These are phyloP conservation scores for Senna siamea DNA, from an alignment of 306 rosid species.

Conservation along the genomic window DNA sequence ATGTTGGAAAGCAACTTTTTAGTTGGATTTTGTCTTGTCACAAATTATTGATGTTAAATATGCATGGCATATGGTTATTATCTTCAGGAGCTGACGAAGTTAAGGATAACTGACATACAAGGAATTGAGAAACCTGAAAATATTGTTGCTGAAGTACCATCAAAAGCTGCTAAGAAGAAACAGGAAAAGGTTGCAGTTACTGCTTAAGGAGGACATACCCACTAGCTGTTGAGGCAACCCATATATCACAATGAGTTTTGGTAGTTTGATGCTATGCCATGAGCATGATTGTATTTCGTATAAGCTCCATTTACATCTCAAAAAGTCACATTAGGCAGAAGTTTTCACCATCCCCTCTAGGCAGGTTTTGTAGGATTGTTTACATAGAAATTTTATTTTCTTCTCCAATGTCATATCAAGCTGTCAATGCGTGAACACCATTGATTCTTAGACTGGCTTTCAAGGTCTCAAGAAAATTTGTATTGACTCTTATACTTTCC, in stretches of 20 bases:
- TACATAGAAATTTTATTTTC: conserved; percentile 4
- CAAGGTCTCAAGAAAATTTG: conserved; percentile 28
- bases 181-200: conserved; percentile 66
- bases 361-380: conserved; percentile 45
- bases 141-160: conserved; percentile 48
- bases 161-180: conserved; percentile 61
- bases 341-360: conserved; percentile 28
- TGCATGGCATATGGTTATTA: conserved; percentile 33
- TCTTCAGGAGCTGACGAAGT: conserved; percentile 83
- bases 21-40: conserved; percentile 1
- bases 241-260: conserved; percentile 23
- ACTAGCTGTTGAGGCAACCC: conserved; percentile 5
- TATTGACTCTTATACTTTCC: conserved; percentile 5
- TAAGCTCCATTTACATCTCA: conserved; percentile 36
- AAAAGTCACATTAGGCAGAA: conserved; percentile 28
- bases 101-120: conserved; percentile 88
- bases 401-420: conserved; percentile 24
- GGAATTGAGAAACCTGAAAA: conserved; percentile 75
- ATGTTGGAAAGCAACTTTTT: conserved; percentile 32
- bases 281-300: conserved; percentile 33
- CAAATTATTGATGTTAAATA: conserved; percentile 20
- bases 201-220: conserved; percentile 44
- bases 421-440: conserved; percentile 25
- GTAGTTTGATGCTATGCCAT: conserved; percentile 30
- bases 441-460: conserved; percentile 8